Evolutionary conservation across 176 grass and related monocot genomes (phyloP).

Genomic region (Tillandsia leiboldiana): DNA sequence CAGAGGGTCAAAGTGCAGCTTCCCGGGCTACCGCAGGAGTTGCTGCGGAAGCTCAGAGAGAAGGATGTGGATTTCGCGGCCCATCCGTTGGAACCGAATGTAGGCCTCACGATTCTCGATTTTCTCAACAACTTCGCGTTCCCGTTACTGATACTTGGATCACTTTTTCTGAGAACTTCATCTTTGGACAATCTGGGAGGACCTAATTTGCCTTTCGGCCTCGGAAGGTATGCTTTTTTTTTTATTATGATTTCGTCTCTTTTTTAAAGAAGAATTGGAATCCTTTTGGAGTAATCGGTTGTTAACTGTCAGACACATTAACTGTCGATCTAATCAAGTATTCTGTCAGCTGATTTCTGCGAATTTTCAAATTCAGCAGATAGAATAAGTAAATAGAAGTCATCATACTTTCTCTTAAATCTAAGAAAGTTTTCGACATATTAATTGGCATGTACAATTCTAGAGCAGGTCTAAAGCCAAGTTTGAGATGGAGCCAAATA

Average conservation of each 20-base stretch:
- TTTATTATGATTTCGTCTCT: background rate
- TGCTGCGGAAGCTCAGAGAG: slow-evolving; percentile 56
- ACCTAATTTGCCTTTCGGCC: slow-evolving; percentile 47
- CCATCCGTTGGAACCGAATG: slow-evolving; percentile 40
- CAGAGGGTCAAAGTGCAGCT: slow-evolving; percentile 68
- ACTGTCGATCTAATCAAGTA: no score
- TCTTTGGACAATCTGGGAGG: slow-evolving; percentile 30
- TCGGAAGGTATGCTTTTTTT: slow-evolving; percentile 22
- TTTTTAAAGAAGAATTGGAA: background rate
- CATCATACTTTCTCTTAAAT: background rate
- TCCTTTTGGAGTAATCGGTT: no score
- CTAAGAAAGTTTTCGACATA: background rate
- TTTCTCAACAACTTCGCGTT: slow-evolving; percentile 40
- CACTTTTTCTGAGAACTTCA: slow-evolving; percentile 29
- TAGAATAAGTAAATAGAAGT: background rate
- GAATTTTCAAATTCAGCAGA: no score
- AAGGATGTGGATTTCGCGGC: slow-evolving; percentile 51
- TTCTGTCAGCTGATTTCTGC: no score
- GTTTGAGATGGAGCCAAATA: slow-evolving; percentile 88
- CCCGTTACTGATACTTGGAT: slow-evolving; percentile 51
- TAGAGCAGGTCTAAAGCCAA: slow-evolving; percentile 51
- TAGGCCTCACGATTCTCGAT: slow-evolving; percentile 37
- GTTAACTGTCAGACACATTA: no score
- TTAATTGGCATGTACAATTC: background rate
- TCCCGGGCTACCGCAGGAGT: slow-evolving; percentile 39